Conservation (phyloP, 768 basidiomycete genomes). For the Leccinum variicolor region DNA sequence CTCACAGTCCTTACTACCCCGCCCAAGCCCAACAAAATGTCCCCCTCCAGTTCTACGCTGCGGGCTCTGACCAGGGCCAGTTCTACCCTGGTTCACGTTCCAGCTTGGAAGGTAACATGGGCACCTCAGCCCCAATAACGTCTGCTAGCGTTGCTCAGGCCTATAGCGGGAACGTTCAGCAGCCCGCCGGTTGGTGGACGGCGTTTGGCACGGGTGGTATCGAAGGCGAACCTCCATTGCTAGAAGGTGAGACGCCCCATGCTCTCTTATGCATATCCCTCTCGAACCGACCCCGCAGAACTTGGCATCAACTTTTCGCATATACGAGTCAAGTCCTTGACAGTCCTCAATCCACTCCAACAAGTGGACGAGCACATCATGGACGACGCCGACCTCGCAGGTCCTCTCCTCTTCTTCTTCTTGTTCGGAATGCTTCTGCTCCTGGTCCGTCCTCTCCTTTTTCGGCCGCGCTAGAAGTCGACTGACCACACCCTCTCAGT, state of each 20-base stretch:
- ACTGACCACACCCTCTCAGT: constrained; percentile 45
- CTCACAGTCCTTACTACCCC: constrained; percentile 58
- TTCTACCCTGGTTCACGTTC: constrained; percentile 72
- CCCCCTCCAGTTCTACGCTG: constrained; percentile 77
- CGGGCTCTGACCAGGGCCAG: constrained; percentile 50
- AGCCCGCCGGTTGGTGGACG: constrained; percentile 84
- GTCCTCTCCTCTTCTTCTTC: constrained; percentile 92
- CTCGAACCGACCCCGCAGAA: constrained; percentile 46
- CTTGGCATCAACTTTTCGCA: constrained; percentile 98
- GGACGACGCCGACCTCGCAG: constrained; percentile 98
- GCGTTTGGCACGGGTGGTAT: constrained; percentile 95
- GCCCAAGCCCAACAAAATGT: constrained; percentile 44
- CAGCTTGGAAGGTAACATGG: constrained; percentile 72
- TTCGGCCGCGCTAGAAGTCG: not conserved
- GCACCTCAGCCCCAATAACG: constrained; percentile 50
- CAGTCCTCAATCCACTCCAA: constrained; percentile 90
- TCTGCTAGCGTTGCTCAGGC: constrained; percentile 42
- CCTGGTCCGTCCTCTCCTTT: constrained; percentile 57
- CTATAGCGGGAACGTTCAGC: constrained; percentile 73
- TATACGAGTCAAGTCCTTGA: constrained; percentile 89
- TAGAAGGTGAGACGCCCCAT: constrained; percentile 65
- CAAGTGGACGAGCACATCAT: constrained; percentile 88
- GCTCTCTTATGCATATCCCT: not conserved
- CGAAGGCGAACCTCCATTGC: constrained; percentile 92
- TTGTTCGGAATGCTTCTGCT: constrained; percentile 92